Conservation (phyloP, 805 yeast genomes). For the Saturnispora halmiae region DNA sequence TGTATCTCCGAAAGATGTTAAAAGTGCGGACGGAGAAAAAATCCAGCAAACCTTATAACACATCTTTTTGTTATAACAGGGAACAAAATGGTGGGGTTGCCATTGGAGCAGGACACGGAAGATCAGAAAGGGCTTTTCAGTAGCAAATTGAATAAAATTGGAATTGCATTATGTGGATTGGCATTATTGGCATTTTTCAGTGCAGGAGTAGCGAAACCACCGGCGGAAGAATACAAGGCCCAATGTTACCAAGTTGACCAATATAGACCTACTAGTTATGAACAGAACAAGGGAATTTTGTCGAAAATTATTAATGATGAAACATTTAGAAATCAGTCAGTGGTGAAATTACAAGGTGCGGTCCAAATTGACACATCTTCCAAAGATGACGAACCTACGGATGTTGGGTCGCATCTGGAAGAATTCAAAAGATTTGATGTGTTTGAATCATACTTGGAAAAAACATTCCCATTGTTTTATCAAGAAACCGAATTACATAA, state of each 20-base stretch:
- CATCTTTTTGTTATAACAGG: not conserved
- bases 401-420: slow-evolving; percentile 40
- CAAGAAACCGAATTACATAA: slow-evolving; percentile 27
- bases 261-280: slow-evolving; percentile 28
- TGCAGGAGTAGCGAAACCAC: not conserved
- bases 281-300: slow-evolving; percentile 26
- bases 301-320: slow-evolving; percentile 31
- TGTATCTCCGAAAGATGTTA: not conserved
- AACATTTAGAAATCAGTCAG: slow-evolving; percentile 32
- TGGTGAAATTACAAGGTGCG: slow-evolving; percentile 44
- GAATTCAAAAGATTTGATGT: slow-evolving; percentile 31
- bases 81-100: slow-evolving; percentile 5
- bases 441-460: slow-evolving; percentile 33
- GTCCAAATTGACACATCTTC: slow-evolving; percentile 58
- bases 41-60: not conserved
- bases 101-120: not conserved
- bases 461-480: slow-evolving; percentile 35
- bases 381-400: slow-evolving; percentile 41
- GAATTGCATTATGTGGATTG: not conserved
- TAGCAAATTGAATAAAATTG: not conserved
- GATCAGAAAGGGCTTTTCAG: not conserved
- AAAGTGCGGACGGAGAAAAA: too few species aligned
- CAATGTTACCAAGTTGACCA: slow-evolving; percentile 16
- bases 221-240: not conserved
- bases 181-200: not conserved